phyloP scores from a whole-genome alignment of 2,329 filamentous ascomycete species.

The Alternaria brassicae region DNA sequence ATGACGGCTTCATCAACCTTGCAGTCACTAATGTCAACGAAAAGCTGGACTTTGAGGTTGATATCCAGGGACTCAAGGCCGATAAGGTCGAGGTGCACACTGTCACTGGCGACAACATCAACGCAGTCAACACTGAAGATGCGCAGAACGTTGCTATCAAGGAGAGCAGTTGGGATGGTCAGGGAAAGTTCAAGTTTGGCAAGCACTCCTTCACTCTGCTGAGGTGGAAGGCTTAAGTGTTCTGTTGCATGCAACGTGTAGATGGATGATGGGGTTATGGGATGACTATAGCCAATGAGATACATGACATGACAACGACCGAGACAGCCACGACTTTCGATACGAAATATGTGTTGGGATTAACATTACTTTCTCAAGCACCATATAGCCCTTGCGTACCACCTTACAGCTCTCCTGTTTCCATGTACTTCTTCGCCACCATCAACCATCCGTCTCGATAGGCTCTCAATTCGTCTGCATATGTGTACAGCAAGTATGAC shows the following conservation, averaged over 20 bases:
- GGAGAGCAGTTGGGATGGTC: conserved; percentile 69
- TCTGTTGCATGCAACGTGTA: neutral
- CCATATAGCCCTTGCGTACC: neutral
- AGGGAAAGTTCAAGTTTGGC: conserved; percentile 68
- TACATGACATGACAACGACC: neutral
- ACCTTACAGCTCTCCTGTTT: conserved; percentile 6
- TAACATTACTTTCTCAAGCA: neutral
- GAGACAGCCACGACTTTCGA: neutral
- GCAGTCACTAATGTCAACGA: conserved; percentile 76
- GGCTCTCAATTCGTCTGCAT: conserved; percentile 17
- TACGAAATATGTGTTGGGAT: neutral
- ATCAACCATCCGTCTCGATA: conserved; percentile 21
- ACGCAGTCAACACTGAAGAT: conserved; percentile 67
- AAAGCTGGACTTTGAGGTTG: conserved; percentile 64
- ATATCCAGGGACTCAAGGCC: conserved; percentile 62
- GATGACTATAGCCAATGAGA: neutral
- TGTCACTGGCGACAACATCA: conserved; percentile 65
- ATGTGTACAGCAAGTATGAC: conserved; percentile 13
- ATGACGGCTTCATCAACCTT: conserved; percentile 68
- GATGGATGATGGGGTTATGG: neutral
- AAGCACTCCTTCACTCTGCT: conserved; percentile 76
- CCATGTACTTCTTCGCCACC: conserved; percentile 21
- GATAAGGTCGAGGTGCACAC: conserved; percentile 66
- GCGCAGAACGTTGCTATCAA: conserved; percentile 68
- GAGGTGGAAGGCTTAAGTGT: conserved; percentile 56